Conservation (phyloP, 441 rosid species). For the Biscutella laevigata region DNA sequence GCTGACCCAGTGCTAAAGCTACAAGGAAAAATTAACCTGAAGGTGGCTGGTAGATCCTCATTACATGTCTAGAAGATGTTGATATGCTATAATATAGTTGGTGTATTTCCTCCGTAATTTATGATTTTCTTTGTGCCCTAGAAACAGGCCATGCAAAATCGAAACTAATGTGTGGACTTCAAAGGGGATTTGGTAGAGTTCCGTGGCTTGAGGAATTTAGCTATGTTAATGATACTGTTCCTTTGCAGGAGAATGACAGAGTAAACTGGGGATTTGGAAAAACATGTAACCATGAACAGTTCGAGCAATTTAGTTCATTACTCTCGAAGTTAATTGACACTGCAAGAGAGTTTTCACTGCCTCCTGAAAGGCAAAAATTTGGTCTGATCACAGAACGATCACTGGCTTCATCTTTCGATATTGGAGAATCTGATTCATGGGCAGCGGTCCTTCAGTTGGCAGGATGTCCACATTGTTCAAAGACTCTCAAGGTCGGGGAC, state of each 20-base stretch:
- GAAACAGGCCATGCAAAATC: conserved; percentile 38
- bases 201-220: conserved; percentile 58
- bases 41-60: conserved; percentile 86
- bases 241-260: conserved; percentile 33
- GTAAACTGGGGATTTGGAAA: conserved; percentile 23
- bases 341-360: conserved; percentile 60
- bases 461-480: conserved; percentile 76
- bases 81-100: conserved; percentile 15
- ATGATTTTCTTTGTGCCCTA: conserved; percentile 16
- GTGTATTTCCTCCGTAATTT: conserved; percentile 9
- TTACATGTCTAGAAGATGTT: conserved; percentile 27
- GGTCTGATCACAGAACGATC: conserved; percentile 63
- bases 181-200: conserved; percentile 41
- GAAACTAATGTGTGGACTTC: conserved; percentile 45
- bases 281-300: conserved; percentile 55
- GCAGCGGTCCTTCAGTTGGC: conserved; percentile 45
- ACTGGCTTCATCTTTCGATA: conserved; percentile 46
- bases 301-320: conserved; percentile 58
- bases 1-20: conserved; percentile 25
- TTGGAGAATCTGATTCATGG: conserved; percentile 55
- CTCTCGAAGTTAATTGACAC: conserved; percentile 44
- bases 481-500: conserved; percentile 47
- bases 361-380: conserved; percentile 62
- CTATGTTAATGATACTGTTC: conserved; percentile 35
- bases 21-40: conserved; percentile 38